Base-by-base conservation (phyloP, 1,284 basidiomycete genomes). In the Neolentinus lepideus region DNA sequence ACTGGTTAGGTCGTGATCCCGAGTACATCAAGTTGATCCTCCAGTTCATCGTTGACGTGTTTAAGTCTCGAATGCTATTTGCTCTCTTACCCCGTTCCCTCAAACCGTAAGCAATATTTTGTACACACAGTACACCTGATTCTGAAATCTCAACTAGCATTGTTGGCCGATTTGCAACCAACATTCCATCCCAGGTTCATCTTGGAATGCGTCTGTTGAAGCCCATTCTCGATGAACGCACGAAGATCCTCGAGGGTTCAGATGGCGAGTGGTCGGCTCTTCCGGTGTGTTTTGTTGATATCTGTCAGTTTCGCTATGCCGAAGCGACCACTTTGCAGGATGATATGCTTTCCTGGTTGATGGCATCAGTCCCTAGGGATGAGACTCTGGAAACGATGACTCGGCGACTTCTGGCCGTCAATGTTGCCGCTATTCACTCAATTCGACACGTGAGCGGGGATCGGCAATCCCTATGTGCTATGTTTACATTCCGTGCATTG, bases 21-120 rank as follows among this genome's bases (percentile, higher is more conserved):
- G 60, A 62, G 19, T 76, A 72, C 55, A 55, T 74, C 38, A 58
- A 56, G 26, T 29, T 55, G 55, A 62, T 55, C 16, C 54, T 61
- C 51, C 52, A 56, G 6, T 59, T 59, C 24, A 57, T 57, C 19
- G 55, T 51, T 12, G 50, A 60, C 31, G 59, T 57, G 33, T 59
- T 61, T 38, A 55, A 56, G 6, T 54, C 55, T 48, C 25, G 54
- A 6, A 56, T 59, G 33, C 29, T 62, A 11, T 57, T 64, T 14
- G 53, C 55, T 25, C 58, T 59, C 55, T 62, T 62, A 51, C 63
- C 63, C 8, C 22, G 19, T 2, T 57, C 57, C 45, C n/a, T 55
- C 8, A 55, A 53, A 36, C 45, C 55, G 61, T 62, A 38, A 19
- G 59, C 29, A 31, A 12, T 12, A 51, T 19, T 46, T 51, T 50